phyloP scores from a whole-genome alignment of 768 basidiomycete species.

The Naganishia randhawae region DNA sequence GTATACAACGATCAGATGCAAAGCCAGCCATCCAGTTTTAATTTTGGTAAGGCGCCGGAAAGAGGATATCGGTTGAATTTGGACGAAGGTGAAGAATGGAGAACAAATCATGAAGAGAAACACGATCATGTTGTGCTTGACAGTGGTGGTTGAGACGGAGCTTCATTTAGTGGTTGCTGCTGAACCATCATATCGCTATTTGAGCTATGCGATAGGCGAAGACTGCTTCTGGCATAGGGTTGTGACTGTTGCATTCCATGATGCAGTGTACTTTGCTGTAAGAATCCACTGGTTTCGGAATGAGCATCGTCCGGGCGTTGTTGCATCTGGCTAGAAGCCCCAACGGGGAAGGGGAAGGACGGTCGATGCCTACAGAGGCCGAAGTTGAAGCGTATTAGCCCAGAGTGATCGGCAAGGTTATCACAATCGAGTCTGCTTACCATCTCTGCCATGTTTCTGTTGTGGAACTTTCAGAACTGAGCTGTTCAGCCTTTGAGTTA shows the following conservation, averaged over 20 bases:
- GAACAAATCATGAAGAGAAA: not conserved
- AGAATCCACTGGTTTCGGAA: not conserved
- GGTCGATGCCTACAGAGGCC: constrained; percentile 43
- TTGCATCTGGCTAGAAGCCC: constrained; percentile 5
- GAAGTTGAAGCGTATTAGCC: constrained; percentile 3
- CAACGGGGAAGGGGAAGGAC: constrained; percentile 47
- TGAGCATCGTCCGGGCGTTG: not conserved
- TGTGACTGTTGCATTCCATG: constrained; percentile 4
- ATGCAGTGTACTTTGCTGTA: constrained; percentile 1
- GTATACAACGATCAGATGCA: not conserved
- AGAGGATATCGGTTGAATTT: too few species aligned
- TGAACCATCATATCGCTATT: not conserved
- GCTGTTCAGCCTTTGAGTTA: not conserved
- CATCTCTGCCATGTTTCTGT: constrained; percentile 26
- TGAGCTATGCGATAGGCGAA: not conserved
- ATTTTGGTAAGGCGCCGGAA: not conserved
- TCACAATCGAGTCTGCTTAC: constrained; percentile 1
- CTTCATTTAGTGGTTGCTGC: not conserved
- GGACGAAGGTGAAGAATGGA: not conserved
- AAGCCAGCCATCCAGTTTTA: not conserved
- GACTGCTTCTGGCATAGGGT: constrained; percentile 1
- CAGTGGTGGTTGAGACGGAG: not conserved
- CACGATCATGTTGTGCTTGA: not conserved
- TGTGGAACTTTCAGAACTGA: not conserved
- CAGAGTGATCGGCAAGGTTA: not conserved